These are phyloP conservation scores for Termitomyces heimii DNA, from an alignment of 768 basidiomycete species.

Conservation along the genomic window DNA sequence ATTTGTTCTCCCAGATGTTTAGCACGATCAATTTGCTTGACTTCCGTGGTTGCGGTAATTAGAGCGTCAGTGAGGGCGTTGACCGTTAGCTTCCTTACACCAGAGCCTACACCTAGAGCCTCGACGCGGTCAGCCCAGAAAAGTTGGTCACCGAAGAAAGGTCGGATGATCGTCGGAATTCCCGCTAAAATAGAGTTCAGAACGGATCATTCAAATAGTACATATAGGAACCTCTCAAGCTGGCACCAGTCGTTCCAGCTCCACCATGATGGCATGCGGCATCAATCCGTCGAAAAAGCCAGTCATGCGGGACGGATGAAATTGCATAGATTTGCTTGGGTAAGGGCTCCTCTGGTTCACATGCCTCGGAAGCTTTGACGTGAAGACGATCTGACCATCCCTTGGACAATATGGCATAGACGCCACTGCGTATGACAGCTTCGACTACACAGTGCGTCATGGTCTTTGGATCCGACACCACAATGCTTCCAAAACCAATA, in stretches of 20 bases:
- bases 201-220: neutral
- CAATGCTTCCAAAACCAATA: constrained; percentile 96
- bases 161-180: constrained; percentile 92
- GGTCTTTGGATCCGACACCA: constrained; percentile 88
- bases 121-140: constrained; percentile 99
- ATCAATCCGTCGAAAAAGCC: constrained; percentile 90
- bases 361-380: constrained; percentile 50
- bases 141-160: constrained; percentile 97
- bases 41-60: constrained; percentile 74
- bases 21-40: constrained; percentile 85
- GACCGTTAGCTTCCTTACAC: constrained; percentile 83
- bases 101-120: constrained; percentile 85
- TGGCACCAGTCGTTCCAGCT: constrained; percentile 94
- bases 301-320: constrained; percentile 88
- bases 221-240: constrained; percentile 65
- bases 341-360: constrained; percentile 63
- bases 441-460: constrained; percentile 93
- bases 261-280: constrained; percentile 99
- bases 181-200: constrained; percentile 47
- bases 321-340: constrained; percentile 81
- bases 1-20: constrained; percentile 83
- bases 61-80: constrained; percentile 76
- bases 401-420: constrained; percentile 91
- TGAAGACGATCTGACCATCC: constrained; percentile 95
- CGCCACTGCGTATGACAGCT: constrained; percentile 80